A percentile compares a stretch with the other conserved stretches of the same genome.
Conservation (phyloP, 345 rosid species). For the Citrus reticulata region DNA sequence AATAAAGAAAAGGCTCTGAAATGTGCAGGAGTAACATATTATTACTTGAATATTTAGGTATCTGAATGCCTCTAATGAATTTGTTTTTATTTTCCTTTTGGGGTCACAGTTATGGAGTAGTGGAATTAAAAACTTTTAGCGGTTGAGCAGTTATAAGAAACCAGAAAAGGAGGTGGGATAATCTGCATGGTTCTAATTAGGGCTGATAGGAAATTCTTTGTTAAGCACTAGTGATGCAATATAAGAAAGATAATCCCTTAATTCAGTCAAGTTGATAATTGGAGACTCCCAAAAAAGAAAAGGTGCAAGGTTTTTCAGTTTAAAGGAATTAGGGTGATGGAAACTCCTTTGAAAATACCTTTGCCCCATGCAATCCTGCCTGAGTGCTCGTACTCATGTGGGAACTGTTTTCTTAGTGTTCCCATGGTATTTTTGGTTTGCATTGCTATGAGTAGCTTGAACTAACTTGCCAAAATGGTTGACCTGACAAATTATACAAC, state of each 20-base stretch:
- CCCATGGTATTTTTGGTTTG: background rate
- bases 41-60: background rate
- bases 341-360: background rate
- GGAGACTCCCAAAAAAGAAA: background rate
- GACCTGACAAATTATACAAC: background rate
- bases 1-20: background rate
- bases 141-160: background rate
- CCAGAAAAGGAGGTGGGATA: background rate
- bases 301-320: background rate
- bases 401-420: background rate
- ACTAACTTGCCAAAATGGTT: background rate
- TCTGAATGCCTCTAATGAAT: background rate
- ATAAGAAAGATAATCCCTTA: background rate
- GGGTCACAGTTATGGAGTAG: background rate
- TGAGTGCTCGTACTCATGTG: background rate
- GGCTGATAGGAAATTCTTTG: background rate
- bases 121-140: background rate
- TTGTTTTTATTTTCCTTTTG: background rate
- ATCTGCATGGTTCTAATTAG: background rate
- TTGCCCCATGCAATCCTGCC: background rate
- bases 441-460: background rate
- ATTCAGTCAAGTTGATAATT: background rate
- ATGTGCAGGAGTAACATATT: background rate
- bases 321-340: background rate
- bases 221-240: background rate